Base-by-base conservation (phyloP, 2,329 filamentous ascomycete genomes). In the Geosmithia morbida region DNA sequence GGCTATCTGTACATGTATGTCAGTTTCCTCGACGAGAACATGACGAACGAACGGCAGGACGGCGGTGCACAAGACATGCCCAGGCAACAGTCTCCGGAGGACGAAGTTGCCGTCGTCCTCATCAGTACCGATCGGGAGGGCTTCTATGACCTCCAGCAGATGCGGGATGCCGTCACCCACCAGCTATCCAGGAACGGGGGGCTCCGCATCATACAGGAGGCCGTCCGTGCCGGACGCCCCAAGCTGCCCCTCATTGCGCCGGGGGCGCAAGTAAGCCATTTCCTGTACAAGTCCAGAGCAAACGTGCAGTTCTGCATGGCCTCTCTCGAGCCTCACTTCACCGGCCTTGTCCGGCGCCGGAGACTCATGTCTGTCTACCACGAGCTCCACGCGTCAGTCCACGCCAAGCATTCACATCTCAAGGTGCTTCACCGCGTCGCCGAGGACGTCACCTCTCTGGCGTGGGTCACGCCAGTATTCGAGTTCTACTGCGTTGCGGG, bases 1-100 rank as follows among this genome's bases (percentile, higher is more conserved):
- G 94, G 92, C 22, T 98, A 94, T 60, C 74, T 98, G 1, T 96
- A 98, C 68, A 97, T 98, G 88, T 98, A 97, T 59, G 92, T 98
- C 60, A 95, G 87, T 69, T 98, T 97, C 62, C 77, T 98, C 51
- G 81, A 87, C 54, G 71, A 77, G 39, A 19, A 69, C 2, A 48
- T 72, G 42, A 63, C 71, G 20, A 69, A 67, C 64, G 51, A 55
- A 46, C 53, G 68, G 51, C 54, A 60, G 29, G 18, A 43, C 65
- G 50, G 51, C 60, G 74, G 75, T 61, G 59, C 81, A 44, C 74
- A 64, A 72, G 79, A 75, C 78, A 83, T 58, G 29, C 11, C 29
- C 29, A 11, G n/a, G n/a, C n/a, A 30, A 13, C 81, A 58, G 56
- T 80, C 83, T 54, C 68, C 83, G 44, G 77, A 83, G 45, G 81